phyloP scores from a whole-genome alignment of 2,329 filamentous ascomycete species.

The Pseudogymnoascus sp. region DNA sequence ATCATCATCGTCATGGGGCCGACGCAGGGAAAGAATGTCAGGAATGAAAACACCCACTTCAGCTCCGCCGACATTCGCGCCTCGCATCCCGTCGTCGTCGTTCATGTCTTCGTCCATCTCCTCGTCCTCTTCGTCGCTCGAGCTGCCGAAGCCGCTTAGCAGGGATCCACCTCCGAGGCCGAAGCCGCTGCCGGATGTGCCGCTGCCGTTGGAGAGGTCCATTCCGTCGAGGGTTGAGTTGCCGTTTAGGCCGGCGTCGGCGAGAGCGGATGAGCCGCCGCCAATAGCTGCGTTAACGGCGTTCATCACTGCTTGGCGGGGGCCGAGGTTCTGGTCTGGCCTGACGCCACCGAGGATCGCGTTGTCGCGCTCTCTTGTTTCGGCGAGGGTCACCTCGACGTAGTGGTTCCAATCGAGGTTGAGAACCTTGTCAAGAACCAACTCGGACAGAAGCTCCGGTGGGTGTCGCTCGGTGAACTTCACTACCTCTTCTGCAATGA shows the following conservation, averaged over 20 bases:
- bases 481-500: slow-evolving; percentile 96
- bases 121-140: slow-evolving; percentile 92
- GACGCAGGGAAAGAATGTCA: slow-evolving; percentile 23
- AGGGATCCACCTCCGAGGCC: slow-evolving; percentile 67
- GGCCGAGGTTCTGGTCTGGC: slow-evolving; percentile 80
- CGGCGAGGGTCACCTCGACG: slow-evolving; percentile 84
- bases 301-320: slow-evolving; percentile 58
- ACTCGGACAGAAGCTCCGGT: slow-evolving; percentile 75
- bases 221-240: slow-evolving; percentile 42
- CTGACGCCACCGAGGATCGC: slow-evolving; percentile 95
- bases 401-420: slow-evolving; percentile 89
- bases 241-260: slow-evolving; percentile 74
- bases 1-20: slow-evolving; percentile 26
- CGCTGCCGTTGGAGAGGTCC: slow-evolving; percentile 59
- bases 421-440: slow-evolving; percentile 81
- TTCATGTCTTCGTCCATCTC: slow-evolving; percentile 75
- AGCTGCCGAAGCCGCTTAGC: slow-evolving; percentile 86
- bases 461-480: slow-evolving; percentile 96
- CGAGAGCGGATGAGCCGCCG: slow-evolving; percentile 63
- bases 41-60: slow-evolving; percentile 50
- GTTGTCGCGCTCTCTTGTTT: slow-evolving; percentile 92
- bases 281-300: slow-evolving; percentile 49
- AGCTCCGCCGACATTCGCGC: slow-evolving; percentile 40
- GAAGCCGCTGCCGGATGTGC: slow-evolving; percentile 64
- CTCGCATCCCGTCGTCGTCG: slow-evolving; percentile 48